A percentile compares a stretch with the other conserved stretches of the same genome.
These are phyloP conservation scores for Ceratocystis ficicola DNA, from an alignment of 2,329 filamentous ascomycete species.

Conservation along the genomic window DNA sequence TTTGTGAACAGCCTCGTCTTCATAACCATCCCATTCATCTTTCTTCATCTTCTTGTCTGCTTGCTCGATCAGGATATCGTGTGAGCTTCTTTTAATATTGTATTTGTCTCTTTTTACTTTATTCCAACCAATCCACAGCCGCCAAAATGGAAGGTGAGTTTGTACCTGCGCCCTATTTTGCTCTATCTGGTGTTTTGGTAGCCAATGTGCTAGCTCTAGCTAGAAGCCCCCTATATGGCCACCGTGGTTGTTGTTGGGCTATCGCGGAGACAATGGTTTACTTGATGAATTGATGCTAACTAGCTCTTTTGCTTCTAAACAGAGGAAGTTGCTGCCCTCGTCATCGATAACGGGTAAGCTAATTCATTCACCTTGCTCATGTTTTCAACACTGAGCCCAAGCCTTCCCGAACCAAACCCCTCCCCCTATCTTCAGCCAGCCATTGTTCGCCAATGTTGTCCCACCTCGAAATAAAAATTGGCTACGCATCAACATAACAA, in stretches of 20 bases:
- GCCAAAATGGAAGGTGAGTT: constrained; percentile 58
- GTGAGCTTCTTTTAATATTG: constrained; percentile 23
- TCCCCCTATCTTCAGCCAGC: constrained; percentile 18
- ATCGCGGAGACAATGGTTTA: background rate
- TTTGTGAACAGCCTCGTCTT: constrained; percentile 23
- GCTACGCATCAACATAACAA: background rate
- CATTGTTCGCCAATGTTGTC: constrained; percentile 15
- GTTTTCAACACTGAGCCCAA: constrained; percentile 28
- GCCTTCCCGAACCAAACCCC: constrained; percentile 17
- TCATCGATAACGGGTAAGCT: constrained; percentile 99
- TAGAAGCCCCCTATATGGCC: background rate
- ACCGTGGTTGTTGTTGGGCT: background rate
- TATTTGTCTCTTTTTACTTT: constrained; percentile 22
- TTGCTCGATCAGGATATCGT: constrained; percentile 25
- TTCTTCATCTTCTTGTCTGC: constrained; percentile 22
- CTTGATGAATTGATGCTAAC: constrained; percentile 6
- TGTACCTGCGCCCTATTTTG: constrained; percentile 28
- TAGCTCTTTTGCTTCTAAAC: constrained; percentile 23
- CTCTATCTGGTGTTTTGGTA: constrained; percentile 16
- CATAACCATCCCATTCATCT: constrained; percentile 17
- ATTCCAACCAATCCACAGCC: constrained; percentile 25
- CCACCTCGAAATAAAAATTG: background rate
- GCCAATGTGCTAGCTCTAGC: constrained; percentile 14
- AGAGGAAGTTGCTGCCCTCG: constrained; percentile 99
- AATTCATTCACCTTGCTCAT: constrained; percentile 28